Conservation (phyloP, 106 monocot species). For the Allium cepa region DNA sequence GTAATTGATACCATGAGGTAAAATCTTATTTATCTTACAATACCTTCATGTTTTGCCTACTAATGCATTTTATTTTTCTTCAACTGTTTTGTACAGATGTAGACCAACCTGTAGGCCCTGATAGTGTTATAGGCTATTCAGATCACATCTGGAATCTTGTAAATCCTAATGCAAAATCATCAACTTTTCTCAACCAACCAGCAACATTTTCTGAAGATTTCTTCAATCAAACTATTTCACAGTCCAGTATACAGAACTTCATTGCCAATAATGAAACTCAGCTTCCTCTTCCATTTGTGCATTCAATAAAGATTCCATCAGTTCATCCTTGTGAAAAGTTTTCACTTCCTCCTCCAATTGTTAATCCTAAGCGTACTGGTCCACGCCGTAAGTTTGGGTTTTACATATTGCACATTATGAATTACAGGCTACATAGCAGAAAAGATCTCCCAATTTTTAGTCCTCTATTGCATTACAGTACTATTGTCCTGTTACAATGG, state of each 20-base stretch:
- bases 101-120: constrained; percentile 29
- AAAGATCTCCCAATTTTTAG: too few species aligned
- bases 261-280: constrained; percentile 2
- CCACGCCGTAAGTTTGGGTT: constrained; percentile 52
- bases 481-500: too few species aligned
- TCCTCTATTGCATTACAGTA: too few species aligned
- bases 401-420: background rate
- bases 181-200: constrained; percentile 9
- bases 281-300: background rate
- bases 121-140: constrained; percentile 20
- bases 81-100: constrained; percentile 29
- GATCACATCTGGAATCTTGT: constrained; percentile 17
- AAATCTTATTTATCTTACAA: too few species aligned
- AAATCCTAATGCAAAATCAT: constrained; percentile 7
- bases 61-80: background rate
- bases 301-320: constrained; percentile 10
- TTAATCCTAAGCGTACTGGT: constrained; percentile 39
- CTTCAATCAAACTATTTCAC: constrained; percentile 3
- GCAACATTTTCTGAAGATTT: constrained; percentile 10
- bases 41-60: too few species aligned
- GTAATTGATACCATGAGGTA: too few species aligned
- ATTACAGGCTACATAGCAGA: too few species aligned
- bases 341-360: constrained; percentile 23
- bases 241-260: background rate
- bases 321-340: constrained; percentile 52